Evolutionary conservation across 257 asterid genomes (phyloP).

Genomic region (Lithospermum erythrorhizon): DNA sequence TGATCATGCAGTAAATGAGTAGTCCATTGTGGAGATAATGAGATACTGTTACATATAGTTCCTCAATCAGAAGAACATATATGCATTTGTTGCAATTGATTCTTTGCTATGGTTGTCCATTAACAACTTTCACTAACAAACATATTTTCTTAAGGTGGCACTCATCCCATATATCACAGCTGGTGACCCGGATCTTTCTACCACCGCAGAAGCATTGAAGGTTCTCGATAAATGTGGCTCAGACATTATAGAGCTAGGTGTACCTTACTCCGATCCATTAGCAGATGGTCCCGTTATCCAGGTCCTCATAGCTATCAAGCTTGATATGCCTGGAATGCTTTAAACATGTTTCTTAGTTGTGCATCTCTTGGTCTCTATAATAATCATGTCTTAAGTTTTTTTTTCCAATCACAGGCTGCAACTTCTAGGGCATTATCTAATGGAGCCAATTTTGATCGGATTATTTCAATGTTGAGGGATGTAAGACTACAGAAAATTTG

Average conservation of each 20-base stretch:
- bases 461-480: constrained; percentile 68
- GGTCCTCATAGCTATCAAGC: constrained; percentile 20
- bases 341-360: background rate
- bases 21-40: too few species aligned
- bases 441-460: constrained; percentile 62
- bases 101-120: constrained; percentile 6
- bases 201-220: constrained; percentile 76
- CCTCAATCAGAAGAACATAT: background rate
- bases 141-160: constrained; percentile 50
- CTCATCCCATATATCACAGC: constrained; percentile 86
- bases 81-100: background rate
- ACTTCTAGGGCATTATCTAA: constrained; percentile 58
- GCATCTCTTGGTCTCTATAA: background rate
- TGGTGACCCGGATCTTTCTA: constrained; percentile 77
- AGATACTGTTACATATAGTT: background rate
- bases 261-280: constrained; percentile 93
- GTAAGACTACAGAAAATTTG: constrained; percentile 35
- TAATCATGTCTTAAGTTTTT: constrained; percentile 6
- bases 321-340: background rate
- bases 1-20: too few species aligned
- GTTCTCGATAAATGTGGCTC: constrained; percentile 76
- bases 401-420: constrained; percentile 44
- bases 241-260: constrained; percentile 76
- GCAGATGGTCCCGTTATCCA: constrained; percentile 97
- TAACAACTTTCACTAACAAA: constrained; percentile 7